phyloP scores from a whole-genome alignment of 1,284 basidiomycete species.

The Marasmius sp. region DNA sequence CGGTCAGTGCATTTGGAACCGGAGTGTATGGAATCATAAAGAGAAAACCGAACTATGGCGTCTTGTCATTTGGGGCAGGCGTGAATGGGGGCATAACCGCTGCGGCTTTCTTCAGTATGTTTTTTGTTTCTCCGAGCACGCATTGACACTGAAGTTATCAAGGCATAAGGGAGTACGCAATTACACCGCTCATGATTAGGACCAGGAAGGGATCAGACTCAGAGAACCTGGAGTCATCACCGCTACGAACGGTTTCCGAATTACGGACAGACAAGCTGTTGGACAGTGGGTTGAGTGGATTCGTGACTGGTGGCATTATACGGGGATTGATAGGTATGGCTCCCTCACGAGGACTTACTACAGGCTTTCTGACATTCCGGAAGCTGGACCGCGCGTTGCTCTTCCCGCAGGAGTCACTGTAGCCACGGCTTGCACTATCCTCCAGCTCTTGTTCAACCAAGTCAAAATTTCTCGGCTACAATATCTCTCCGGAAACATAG shows the following conservation, averaged over 20 bases:
- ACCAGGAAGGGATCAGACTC: conserved; percentile 11
- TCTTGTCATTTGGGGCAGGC: conserved; percentile 51
- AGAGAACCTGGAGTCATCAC: conserved; percentile 18
- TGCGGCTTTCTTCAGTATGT: conserved; percentile 70
- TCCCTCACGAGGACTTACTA: not conserved
- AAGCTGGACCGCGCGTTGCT: conserved; percentile 39
- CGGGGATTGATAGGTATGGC: conserved; percentile 40
- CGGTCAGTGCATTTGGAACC: conserved; percentile 48
- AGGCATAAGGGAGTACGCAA: conserved; percentile 69
- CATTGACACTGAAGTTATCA: not conserved
- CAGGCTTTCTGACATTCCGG: not conserved
- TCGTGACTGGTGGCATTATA: conserved; percentile 52
- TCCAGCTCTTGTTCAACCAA: conserved; percentile 70
- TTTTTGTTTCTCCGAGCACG: not conserved
- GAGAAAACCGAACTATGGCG: conserved; percentile 38
- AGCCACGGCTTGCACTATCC: conserved; percentile 49
- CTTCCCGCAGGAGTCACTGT: conserved; percentile 57
- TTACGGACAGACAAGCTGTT: conserved; percentile 56
- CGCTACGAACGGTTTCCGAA: conserved; percentile 43
- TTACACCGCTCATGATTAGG: conserved; percentile 51
- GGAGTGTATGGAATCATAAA: conserved; percentile 54
- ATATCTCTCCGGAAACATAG: conserved; percentile 40
- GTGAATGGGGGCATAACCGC: conserved; percentile 68
- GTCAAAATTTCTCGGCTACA: conserved; percentile 54
- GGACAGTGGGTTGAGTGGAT: conserved; percentile 66